Conservation (phyloP, 2,329 filamentous ascomycete genomes). For the Fusarium haematococcum region DNA sequence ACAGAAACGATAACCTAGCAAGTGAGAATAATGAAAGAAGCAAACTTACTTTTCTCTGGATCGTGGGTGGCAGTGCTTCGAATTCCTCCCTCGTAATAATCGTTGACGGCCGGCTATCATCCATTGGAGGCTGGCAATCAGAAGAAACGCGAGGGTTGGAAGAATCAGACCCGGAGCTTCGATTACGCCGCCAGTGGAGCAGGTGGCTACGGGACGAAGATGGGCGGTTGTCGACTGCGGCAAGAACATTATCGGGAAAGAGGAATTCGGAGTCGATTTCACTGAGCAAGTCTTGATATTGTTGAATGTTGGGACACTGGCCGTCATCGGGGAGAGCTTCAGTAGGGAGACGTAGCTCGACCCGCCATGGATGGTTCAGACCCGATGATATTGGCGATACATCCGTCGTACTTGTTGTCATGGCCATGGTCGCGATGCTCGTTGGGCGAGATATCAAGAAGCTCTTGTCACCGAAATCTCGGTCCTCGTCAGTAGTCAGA, state of each 20-base stretch:
- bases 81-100: constrained; percentile 57
- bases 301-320: constrained; percentile 25
- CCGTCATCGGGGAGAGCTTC: constrained; percentile 17
- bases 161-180: constrained; percentile 29
- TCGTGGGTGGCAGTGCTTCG: constrained; percentile 64
- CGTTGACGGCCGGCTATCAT: constrained; percentile 41
- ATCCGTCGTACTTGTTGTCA: constrained; percentile 22
- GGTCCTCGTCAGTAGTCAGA: constrained; percentile 15
- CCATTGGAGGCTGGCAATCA: constrained; percentile 31
- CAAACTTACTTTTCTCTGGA: constrained; percentile 68
- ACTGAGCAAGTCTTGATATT: constrained; percentile 38
- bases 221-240: constrained; percentile 37
- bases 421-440: constrained; percentile 38
- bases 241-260: constrained; percentile 30
- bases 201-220: constrained; percentile 46
- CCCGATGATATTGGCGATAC: constrained; percentile 13
- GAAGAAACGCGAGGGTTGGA: constrained; percentile 41
- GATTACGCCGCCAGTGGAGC: constrained; percentile 35
- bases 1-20: constrained; percentile 11
- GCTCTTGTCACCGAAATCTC: constrained; percentile 35
- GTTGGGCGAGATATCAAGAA: constrained; percentile 43
- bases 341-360: constrained; percentile 32
- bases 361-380: constrained; percentile 28
- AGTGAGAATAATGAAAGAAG: constrained; percentile 22
- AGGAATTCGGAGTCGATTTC: constrained; percentile 39